Base-by-base conservation (phyloP, 306 rosid genomes). In the Sechiopsis laciniata region DNA sequence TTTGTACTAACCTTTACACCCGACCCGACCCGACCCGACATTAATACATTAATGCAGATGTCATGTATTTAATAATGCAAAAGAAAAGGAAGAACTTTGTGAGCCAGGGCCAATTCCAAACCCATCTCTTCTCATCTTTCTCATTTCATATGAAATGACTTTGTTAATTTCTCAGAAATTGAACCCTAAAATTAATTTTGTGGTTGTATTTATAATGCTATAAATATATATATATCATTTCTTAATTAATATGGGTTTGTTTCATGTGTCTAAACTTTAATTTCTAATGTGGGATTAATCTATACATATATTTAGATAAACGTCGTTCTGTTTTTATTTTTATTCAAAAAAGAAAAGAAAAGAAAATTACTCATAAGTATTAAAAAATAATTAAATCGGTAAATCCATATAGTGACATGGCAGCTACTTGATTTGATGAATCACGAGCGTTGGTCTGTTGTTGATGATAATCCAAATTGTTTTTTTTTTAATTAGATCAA, bases 391-490 rank as follows among this genome's bases (percentile, higher is more conserved):
- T 67, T 21, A 50, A 69, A 69, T 69, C 10, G 11, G 56, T 21
- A 67, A 67, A 46, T 45, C n/a, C 22, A 68, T 77, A 74, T 69
- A 66, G 52, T 70, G 81, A 77, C 79, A 46, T 62, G 40, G 74
- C 46, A 77, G 21, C 77, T 19, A 67, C 76, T 71, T 77, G 84
- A 81, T 81, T 77, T 69, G 74, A 77, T 69, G 75, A 69, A 14
- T 76, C 80, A 76, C 80, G 73, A 67, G 70, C 8, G n/a, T n/a
- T 26, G 64, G 64, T 32, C 55, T 69, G 79, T 21, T 32, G 52
- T 56, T 76, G 19, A 35, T 66, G 74, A 12, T 8, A 29, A 35
- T 50, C 51, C 70, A 21, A 45, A 21, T 48, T 50, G 73, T 15
- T 46, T 10, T 48, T 10, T 48, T 11, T 11, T 12, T 50, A 1